Evolutionary conservation across 2,329 filamentous ascomycete species (phyloP).

Genomic region (Colletotrichum limetticola): DNA sequence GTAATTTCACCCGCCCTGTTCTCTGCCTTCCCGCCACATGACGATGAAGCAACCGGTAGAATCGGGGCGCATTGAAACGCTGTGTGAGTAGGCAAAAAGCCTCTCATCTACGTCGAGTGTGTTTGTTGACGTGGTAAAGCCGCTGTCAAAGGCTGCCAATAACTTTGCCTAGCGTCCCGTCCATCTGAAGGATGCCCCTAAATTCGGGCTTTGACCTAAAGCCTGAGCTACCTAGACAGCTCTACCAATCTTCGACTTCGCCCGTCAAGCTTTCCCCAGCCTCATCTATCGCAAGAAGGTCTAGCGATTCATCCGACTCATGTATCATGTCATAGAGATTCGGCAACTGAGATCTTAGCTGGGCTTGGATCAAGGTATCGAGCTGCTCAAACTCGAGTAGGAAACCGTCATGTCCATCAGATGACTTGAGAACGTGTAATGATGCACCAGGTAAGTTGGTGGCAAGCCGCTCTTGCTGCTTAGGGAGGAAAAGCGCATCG

Average conservation of each 20-base stretch:
- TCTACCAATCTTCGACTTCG: constrained; percentile 64
- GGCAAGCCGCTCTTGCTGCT: constrained; percentile 45
- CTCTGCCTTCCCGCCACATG: neutral
- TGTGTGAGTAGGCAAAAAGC: neutral
- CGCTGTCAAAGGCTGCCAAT: neutral
- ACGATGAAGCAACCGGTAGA: neutral
- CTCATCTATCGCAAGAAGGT: neutral
- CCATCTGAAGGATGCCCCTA: neutral
- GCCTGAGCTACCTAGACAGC: constrained; percentile 56
- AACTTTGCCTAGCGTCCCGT: neutral
- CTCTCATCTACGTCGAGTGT: neutral
- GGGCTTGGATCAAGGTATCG: constrained; percentile 39
- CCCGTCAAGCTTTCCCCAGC: constrained; percentile 6
- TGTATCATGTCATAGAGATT: neutral
- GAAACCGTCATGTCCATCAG: constrained; percentile 49
- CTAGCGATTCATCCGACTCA: neutral
- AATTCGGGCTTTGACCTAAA: neutral
- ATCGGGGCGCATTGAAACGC: neutral
- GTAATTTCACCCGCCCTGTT: neutral
- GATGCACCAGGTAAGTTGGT: constrained; percentile 42
- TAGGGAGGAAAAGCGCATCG: constrained; percentile 46
- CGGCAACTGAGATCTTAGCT: constrained; percentile 28
- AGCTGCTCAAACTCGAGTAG: constrained; percentile 49
- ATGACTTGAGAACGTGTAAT: constrained; percentile 41
- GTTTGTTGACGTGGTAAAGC: neutral